Base-by-base conservation (phyloP, 768 basidiomycete species). In the Suillus sp. region DNA sequence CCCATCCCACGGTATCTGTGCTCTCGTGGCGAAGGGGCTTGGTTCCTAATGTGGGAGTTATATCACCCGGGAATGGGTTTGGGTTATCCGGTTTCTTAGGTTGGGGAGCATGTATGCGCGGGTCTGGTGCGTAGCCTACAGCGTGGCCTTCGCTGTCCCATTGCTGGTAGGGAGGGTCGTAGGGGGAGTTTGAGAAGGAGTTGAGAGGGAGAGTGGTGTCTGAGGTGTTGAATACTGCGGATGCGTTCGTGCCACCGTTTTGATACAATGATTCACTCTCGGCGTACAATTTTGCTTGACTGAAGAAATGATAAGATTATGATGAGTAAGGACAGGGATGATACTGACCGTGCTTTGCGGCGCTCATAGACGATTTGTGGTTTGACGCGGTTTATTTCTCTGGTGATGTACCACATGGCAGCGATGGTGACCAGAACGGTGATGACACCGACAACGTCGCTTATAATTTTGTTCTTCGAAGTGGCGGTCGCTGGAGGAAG, bases 371-470 rank as follows among this genome's bases (percentile, higher is more conserved):
- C 86, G n/a, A 92, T 82, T 3, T 77, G 72, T 5, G 86, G 84
- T 69, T 91, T 92, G 40, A 81, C 85, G 60, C 79, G 77, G 73
- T 87, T 85, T 84, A 96, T 92, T 73, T 86, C 71, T 59, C 74
- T 81, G 66, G 84, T 83, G 68, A 96, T 92, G 72, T 91, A 96
- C 91, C 92, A 95, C 81, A 91, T 89, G 0, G 95, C 90, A 30
- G 77, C 72, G 59, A 91, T 53, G 0, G 95, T 95, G 66, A 96
- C 84, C 22, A 93, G 47, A 42, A 87, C 72, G 0, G 93, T 93
- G 43, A 90, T 60, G 7, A 71, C 88, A 34, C 94, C 75, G 4
- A 95, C 90, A 5, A 80, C 72, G 64, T 91, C 84, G 60, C 87
- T 89, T 65, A 94, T 83, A 64, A 90, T 85, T 65, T 80, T 85